Conservation (phyloP, 208 protist species). For the Porcisia deanei region DNA sequence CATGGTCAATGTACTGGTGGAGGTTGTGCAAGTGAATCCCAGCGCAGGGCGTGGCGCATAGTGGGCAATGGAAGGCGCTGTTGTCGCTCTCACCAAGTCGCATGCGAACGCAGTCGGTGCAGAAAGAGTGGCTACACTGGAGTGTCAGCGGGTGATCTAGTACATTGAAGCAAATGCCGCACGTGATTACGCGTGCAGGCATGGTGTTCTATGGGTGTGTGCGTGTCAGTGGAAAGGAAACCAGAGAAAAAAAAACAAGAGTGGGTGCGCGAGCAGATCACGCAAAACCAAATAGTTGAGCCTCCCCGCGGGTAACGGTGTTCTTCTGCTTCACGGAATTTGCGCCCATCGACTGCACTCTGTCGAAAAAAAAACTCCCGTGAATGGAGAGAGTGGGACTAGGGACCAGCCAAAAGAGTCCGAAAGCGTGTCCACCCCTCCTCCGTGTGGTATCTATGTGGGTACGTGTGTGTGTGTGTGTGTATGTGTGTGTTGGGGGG, state of each 20-base stretch:
- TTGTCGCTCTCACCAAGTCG: slow-evolving; percentile 39
- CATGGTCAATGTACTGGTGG: slow-evolving; percentile 36
- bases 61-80: slow-evolving; percentile 49
- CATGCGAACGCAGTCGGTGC: slow-evolving; percentile 46
- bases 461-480: not conserved
- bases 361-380: too few relatives aligned
- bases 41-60: slow-evolving; percentile 48
- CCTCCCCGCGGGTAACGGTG: too few relatives aligned
- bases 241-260: not conserved
- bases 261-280: not conserved
- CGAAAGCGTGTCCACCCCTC: not conserved
- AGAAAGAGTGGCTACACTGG: slow-evolving; percentile 65
- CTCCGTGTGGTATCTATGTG: not conserved
- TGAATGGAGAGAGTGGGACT: too few relatives aligned
- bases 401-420: not conserved
- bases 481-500: not conserved
- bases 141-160: slow-evolving; percentile 57
- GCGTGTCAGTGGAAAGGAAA: not conserved
- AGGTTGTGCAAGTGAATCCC: slow-evolving; percentile 39
- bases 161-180: slow-evolving; percentile 77
- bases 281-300: too few relatives aligned
- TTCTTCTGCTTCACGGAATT: too few relatives aligned
- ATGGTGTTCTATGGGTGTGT: not conserved
- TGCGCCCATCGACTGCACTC: too few relatives aligned
- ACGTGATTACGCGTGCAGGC: slow-evolving; percentile 51